These are phyloP conservation scores for Paraconiothyrium sp. DNA, from an alignment of 2,329 filamentous ascomycete species.

Conservation along the genomic window DNA sequence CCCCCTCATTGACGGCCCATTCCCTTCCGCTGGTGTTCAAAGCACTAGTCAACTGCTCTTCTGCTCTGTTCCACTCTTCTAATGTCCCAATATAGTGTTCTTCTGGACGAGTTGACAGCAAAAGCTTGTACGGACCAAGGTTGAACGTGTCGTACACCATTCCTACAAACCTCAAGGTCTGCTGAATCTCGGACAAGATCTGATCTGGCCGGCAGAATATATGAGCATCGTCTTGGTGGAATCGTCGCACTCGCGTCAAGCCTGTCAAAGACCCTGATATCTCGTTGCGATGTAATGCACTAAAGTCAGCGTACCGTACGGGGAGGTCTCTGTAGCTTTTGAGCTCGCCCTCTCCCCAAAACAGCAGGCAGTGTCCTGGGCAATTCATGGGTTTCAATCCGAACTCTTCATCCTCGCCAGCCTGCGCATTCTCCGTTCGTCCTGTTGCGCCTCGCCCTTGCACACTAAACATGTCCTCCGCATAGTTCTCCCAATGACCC, in stretches of 20 bases:
- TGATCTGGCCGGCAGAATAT: conserved; percentile 86
- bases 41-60: conserved; percentile 71
- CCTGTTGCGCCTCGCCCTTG: conserved; percentile 62
- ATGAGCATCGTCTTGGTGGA: conserved; percentile 91
- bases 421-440: conserved; percentile 54
- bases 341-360: conserved; percentile 74
- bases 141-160: conserved; percentile 75
- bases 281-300: conserved; percentile 86
- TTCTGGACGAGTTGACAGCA: conserved; percentile 79
- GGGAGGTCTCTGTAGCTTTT: conserved; percentile 84
- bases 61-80: conserved; percentile 75
- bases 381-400: conserved; percentile 95
- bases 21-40: conserved; percentile 70
- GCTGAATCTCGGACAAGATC: conserved; percentile 76
- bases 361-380: conserved; percentile 86
- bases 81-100: conserved; percentile 79
- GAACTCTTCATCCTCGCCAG: conserved; percentile 74
- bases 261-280: conserved; percentile 82
- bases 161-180: conserved; percentile 77
- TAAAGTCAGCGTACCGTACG: conserved; percentile 86
- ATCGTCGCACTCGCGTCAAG: conserved; percentile 82
- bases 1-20: conserved; percentile 81
- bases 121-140: conserved; percentile 77
- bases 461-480: conserved; percentile 91
- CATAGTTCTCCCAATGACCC: conserved; percentile 88